Evolutionary conservation across 306 rosid species (phyloP), one percentile per base, ranked within the genome.

Genomic region (Lathyrus sativus): DNA sequence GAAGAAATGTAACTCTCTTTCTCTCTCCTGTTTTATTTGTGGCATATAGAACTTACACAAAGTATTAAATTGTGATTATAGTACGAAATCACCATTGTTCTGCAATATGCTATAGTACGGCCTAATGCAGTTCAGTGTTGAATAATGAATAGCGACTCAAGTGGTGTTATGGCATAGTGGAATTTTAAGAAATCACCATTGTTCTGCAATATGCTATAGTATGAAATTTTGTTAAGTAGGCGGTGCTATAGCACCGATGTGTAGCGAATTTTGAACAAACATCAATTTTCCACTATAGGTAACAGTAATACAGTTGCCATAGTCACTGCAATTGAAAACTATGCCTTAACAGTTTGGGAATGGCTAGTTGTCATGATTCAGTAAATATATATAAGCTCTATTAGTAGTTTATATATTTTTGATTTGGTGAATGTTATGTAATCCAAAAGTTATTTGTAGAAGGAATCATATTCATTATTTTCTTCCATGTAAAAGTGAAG

Each of bases 1-100:
- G 74, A 85, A 68, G 96, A 92, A 83, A 89, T 86, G 98, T 92
- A 76, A 87, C 15, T 7, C 56, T 26, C 57, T 62, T 49, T 71
- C 28, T 22, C 31, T 12, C 12, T 3, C 46, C 28, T 45, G 58
- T 59, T 75, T 71, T 54, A 26, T 26, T 72, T 9, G 56, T 54
- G 56, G 48, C 42, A 17, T 79, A 28, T 60, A 35, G 29, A 10
- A 57, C 73, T 37, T 37, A 53, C 26, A 14, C 33, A 38, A 8
- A 41, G 29, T 28, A 29, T 48, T 19, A 48, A 48, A 24, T n/a
- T 24, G 54, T 24, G 7, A 28, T 56, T 31, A n/a, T n/a, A n/a
- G n/a, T n/a, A n/a, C n/a, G n/a, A n/a, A n/a, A n/a, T n/a, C n/a
- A n/a, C n/a, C n/a, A n/a, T n/a, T n/a, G n/a, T n/a, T n/a, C n/a